Percentiles rank a stretch among this genome's conserved stretches.
These are phyloP conservation scores for Penicillium occitanis DNA, from an alignment of 2,329 filamentous ascomycete genomes.

Conservation along the genomic window DNA sequence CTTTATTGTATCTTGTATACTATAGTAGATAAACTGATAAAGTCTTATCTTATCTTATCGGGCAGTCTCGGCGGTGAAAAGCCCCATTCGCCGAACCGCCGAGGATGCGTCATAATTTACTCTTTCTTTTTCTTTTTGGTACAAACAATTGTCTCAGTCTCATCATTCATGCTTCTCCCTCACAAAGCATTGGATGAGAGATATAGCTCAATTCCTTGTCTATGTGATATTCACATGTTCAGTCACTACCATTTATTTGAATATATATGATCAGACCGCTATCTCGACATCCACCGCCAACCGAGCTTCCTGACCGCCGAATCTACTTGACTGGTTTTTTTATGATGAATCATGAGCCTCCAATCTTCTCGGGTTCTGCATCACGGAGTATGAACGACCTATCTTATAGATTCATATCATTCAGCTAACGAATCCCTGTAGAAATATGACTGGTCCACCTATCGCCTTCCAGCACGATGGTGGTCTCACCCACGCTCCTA, in stretches of 20 bases:
- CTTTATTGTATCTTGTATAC: too few species aligned
- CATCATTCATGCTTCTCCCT: background rate
- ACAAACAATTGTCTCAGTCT: background rate
- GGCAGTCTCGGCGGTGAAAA: background rate
- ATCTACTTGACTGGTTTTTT: background rate
- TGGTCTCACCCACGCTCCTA: conserved; percentile 8
- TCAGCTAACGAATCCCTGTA: too few species aligned
- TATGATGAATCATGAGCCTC: conserved; percentile 22
- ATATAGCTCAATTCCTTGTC: background rate
- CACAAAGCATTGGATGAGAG: background rate
- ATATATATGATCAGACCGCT: background rate
- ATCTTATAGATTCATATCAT: too few species aligned
- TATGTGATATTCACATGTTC: background rate
- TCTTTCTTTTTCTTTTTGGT: background rate
- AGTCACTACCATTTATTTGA: background rate
- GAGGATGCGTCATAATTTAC: conserved; percentile 15
- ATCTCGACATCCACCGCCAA: background rate
- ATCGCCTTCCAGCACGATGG: conserved; percentile 5
- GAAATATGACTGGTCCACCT: conserved; percentile 14
- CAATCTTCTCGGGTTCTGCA: conserved; percentile 11
- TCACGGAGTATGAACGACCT: conserved; percentile 1
- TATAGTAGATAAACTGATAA: too few species aligned
- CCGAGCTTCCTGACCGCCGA: conserved; percentile 10
- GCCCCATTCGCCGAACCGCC: background rate
- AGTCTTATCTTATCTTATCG: conserved; percentile 11